Percentiles rank a stretch among this genome's conserved stretches.
Conservation (phyloP, 371 early-diverging fungal genomes). For the Neoconidiobolus thromboides region DNA sequence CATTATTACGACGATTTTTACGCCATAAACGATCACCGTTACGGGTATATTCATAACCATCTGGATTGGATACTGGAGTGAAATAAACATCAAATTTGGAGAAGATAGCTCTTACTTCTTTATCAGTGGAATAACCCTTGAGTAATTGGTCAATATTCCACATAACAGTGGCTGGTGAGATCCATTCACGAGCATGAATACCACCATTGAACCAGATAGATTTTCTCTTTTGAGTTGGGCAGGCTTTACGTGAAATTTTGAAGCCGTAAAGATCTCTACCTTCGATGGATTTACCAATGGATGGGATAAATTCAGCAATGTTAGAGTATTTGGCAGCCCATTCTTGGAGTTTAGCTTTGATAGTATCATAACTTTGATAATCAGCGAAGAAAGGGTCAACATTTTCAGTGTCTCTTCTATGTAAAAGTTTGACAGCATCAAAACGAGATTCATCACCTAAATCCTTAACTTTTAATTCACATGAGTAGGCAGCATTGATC, state of each 20-base stretch:
- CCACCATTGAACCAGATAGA: constrained; percentile 28
- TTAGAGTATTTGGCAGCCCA: constrained; percentile 19
- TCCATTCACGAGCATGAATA: constrained; percentile 41
- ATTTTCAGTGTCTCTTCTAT: background rate
- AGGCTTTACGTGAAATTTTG: constrained; percentile 15
- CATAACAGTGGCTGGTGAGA: constrained; percentile 22
- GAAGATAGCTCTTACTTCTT: constrained; percentile 15
- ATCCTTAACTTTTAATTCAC: background rate
- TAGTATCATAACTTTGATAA: constrained; percentile 23
- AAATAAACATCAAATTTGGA: constrained; percentile 22
- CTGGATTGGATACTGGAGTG: constrained; percentile 31
- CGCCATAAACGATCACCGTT: constrained; percentile 29
- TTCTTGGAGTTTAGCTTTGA: constrained; percentile 17
- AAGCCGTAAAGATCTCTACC: constrained; percentile 29
- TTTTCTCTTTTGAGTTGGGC: constrained; percentile 13
- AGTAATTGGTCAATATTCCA: constrained; percentile 23
- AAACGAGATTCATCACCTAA: background rate
- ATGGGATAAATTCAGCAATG: constrained; percentile 16
- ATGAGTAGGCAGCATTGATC: background rate
- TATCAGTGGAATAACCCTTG: constrained; percentile 17
- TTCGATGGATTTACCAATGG: constrained; percentile 27
- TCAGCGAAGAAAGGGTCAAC: constrained; percentile 14
- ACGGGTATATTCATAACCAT: constrained; percentile 35
- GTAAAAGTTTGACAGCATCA: background rate
- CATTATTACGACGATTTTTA: constrained; percentile 24